These are phyloP conservation scores for Tilletia setariae DNA, from an alignment of 1,284 basidiomycete genomes.

Conservation along the genomic window DNA sequence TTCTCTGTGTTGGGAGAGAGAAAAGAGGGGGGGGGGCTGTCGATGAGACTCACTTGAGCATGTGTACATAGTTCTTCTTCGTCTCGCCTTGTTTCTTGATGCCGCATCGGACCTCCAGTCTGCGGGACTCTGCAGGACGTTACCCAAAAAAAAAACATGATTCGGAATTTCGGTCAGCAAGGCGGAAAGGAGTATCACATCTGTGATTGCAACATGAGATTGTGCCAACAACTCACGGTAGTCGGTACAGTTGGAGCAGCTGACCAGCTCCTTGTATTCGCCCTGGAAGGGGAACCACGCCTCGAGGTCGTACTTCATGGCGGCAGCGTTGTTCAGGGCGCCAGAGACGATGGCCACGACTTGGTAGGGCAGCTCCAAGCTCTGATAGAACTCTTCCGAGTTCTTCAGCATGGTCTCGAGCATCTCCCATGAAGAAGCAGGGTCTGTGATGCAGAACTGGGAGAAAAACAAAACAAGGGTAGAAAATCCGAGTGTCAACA, in stretches of 20 bases:
- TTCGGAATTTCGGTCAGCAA: background rate
- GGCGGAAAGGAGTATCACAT: background rate
- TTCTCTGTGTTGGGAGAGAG: no score
- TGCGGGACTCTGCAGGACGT: constrained; percentile 31
- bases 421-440: constrained; percentile 79
- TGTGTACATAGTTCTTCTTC: constrained; percentile 52
- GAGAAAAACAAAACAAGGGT: background rate
- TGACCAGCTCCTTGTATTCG: constrained; percentile 78
- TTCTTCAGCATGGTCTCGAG: constrained; percentile 86
- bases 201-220: background rate
- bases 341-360: constrained; percentile 95
- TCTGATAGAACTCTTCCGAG: constrained; percentile 93
- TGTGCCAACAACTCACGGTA: constrained; percentile 42
- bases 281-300: constrained; percentile 99
- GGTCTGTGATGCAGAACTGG: constrained; percentile 88
- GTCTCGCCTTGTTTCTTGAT: constrained; percentile 53
- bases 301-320: constrained; percentile 96
- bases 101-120: constrained; percentile 50
- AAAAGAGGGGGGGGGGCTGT: background rate
- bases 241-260: constrained; percentile 58
- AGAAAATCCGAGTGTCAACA: background rate
- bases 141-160: background rate
- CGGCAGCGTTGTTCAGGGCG: constrained; percentile 90
- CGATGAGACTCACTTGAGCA: constrained; percentile 37
- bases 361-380: constrained; percentile 82